Percentiles rank a stretch among this genome's conserved stretches.
These are phyloP conservation scores for Phyllosticta capitalensis DNA, from an alignment of 2,329 filamentous ascomycete species.

Conservation along the genomic window DNA sequence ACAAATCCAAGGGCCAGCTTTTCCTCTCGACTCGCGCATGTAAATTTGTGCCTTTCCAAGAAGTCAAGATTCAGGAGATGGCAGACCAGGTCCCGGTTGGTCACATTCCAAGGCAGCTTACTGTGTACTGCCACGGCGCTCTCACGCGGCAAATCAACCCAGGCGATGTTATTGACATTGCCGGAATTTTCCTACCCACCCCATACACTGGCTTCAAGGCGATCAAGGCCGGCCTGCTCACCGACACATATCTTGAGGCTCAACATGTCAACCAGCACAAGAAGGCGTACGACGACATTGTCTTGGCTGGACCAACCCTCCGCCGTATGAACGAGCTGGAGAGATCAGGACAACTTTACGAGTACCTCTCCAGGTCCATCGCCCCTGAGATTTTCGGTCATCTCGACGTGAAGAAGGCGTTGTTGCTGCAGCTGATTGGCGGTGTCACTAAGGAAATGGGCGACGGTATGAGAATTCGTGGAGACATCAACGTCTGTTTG, in stretches of 20 bases:
- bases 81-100: constrained; percentile 98
- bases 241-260: constrained; percentile 93
- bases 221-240: constrained; percentile 89
- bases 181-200: constrained; percentile 91
- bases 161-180: constrained; percentile 87
- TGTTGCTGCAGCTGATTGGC: constrained; percentile 89
- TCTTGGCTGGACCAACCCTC: constrained; percentile 69
- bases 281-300: constrained; percentile 91
- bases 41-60: constrained; percentile 95
- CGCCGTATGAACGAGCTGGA: constrained; percentile 78
- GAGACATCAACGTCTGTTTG: constrained; percentile 95
- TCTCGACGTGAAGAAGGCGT: constrained; percentile 93
- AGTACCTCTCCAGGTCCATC: constrained; percentile 90
- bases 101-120: constrained; percentile 88
- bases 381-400: constrained; percentile 96
- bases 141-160: constrained; percentile 82
- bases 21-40: constrained; percentile 92
- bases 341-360: constrained; percentile 84
- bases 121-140: constrained; percentile 79
- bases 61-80: constrained; percentile 97
- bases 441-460: constrained; percentile 95
- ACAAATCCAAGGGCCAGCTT: constrained; percentile 87
- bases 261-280: constrained; percentile 94
- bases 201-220: constrained; percentile 99
- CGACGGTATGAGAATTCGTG: constrained; percentile 97